Percentiles rank a stretch among this genome's conserved stretches.
phyloP scores from a whole-genome alignment of 2,329 filamentous ascomycete genomes.

The Paraphaeosphaeria sporulosa region DNA sequence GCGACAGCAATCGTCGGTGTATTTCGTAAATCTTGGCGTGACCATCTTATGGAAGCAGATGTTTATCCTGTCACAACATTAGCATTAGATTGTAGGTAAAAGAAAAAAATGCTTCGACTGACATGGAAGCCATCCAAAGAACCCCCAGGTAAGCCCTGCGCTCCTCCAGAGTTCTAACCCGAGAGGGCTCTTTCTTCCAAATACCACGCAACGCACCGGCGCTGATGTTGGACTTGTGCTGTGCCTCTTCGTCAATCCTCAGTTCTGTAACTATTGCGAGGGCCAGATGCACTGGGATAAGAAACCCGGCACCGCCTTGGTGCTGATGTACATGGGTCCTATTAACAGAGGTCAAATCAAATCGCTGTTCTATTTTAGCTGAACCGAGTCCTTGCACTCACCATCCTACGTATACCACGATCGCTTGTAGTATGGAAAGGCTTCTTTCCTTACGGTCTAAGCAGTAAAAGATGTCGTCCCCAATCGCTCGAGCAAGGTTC shows the following conservation, averaged over 20 bases:
- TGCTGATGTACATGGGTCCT: conserved; percentile 19
- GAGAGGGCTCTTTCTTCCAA: neutral
- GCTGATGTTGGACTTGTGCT: conserved; percentile 2
- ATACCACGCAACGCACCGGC: conserved; percentile 12
- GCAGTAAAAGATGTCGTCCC: conserved; percentile 14
- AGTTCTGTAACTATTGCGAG: conserved; percentile 14
- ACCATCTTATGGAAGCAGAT: conserved; percentile 16
- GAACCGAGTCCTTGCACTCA: conserved; percentile 1
- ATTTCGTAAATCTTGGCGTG: conserved; percentile 11
- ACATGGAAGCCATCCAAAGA: conserved; percentile 15
- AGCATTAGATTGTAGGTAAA: neutral
- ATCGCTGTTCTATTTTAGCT: neutral
- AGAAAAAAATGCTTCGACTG: neutral
- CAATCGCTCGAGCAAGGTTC: conserved; percentile 8
- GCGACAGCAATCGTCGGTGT: conserved; percentile 16
- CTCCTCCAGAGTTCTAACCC: conserved; percentile 12
- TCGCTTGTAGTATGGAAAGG: conserved; percentile 13
- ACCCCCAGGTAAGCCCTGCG: conserved; percentile 16
- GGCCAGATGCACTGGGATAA: conserved; percentile 12
- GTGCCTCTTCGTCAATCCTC: conserved; percentile 10
- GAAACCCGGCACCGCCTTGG: conserved; percentile 7
- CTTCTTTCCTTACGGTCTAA: conserved; percentile 13
- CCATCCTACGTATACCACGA: conserved; percentile 17
- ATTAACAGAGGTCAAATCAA: neutral
- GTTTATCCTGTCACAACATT: conserved; percentile 10